Conservation (phyloP, 306 rosid species). For the Prosopis cineraria region DNA sequence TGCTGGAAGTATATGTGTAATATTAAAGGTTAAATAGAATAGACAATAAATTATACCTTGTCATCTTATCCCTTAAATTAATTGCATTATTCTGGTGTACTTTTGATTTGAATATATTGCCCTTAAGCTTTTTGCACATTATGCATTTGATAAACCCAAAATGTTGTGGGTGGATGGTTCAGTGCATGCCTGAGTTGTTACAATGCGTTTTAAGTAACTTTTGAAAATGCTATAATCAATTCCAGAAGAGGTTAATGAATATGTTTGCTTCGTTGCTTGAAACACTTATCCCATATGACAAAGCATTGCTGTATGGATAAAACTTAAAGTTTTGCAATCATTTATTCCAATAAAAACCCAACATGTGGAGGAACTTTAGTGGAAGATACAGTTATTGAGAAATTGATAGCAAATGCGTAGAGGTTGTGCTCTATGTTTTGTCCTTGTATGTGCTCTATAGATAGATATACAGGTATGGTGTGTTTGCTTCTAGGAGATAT, state of each 20-base stretch:
- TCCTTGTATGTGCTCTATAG: too few species aligned
- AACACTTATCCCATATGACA: neutral
- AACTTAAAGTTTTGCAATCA: too few species aligned
- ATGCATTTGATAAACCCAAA: neutral
- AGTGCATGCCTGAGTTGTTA: neutral
- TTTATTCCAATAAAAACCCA: too few species aligned
- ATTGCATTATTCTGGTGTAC: neutral
- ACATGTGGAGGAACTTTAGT: neutral
- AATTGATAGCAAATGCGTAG: neutral
- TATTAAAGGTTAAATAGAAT: neutral
- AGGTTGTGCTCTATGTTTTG: too few species aligned
- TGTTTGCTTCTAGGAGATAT: too few species aligned
- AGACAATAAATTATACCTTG: neutral
- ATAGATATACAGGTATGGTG: too few species aligned
- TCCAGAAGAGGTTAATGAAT: neutral
- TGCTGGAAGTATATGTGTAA: neutral
- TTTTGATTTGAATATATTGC: neutral
- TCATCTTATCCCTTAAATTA: neutral
- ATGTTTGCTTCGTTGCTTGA: neutral
- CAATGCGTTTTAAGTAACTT: neutral
- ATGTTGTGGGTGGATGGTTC: neutral
- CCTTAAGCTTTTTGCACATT: neutral
- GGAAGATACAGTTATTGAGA: neutral
- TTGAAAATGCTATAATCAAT: neutral
- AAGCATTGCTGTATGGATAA: too few species aligned